These are phyloP conservation scores for Lactarius vividus DNA, from an alignment of 768 basidiomycete genomes.

Conservation along the genomic window DNA sequence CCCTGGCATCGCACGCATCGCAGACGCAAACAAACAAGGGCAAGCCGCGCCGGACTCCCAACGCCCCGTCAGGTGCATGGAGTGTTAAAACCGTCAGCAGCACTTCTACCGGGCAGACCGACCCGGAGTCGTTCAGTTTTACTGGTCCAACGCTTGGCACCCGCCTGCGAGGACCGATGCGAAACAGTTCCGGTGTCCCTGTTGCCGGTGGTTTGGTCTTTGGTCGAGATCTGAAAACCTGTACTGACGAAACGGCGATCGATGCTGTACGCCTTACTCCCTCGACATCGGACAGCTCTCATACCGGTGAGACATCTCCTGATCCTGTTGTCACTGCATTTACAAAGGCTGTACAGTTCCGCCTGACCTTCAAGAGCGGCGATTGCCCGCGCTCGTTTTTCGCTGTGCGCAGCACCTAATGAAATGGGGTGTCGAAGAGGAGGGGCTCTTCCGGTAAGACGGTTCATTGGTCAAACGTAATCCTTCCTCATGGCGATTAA, in stretches of 20 bases:
- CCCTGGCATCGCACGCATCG: constrained; percentile 23
- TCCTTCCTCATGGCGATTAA: constrained; percentile 21
- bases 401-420: constrained; percentile 81
- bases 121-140: constrained; percentile 43
- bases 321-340: constrained; percentile 21
- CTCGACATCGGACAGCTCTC: constrained; percentile 9
- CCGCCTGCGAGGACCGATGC: constrained; percentile 53
- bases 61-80: constrained; percentile 58
- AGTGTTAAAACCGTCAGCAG: constrained; percentile 33
- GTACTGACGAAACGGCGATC: constrained; percentile 57
- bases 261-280: constrained; percentile 28
- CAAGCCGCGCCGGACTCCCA: constrained; percentile 52
- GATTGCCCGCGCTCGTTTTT: constrained; percentile 71
- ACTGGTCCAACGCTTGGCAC: constrained; percentile 54
- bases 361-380: constrained; percentile 30
- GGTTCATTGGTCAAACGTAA: not conserved
- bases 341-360: constrained; percentile 8
- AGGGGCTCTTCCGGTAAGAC: constrained; percentile 79
- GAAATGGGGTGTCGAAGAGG: constrained; percentile 81
- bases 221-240: constrained; percentile 53
- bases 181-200: constrained; percentile 35
- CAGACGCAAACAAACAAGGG: constrained; percentile 29
- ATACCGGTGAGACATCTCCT: constrained; percentile 3
- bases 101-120: constrained; percentile 47
- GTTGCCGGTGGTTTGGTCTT: constrained; percentile 58